Base-by-base conservation (phyloP, 306 rosid species). In the Fragaria vesca region DNA sequence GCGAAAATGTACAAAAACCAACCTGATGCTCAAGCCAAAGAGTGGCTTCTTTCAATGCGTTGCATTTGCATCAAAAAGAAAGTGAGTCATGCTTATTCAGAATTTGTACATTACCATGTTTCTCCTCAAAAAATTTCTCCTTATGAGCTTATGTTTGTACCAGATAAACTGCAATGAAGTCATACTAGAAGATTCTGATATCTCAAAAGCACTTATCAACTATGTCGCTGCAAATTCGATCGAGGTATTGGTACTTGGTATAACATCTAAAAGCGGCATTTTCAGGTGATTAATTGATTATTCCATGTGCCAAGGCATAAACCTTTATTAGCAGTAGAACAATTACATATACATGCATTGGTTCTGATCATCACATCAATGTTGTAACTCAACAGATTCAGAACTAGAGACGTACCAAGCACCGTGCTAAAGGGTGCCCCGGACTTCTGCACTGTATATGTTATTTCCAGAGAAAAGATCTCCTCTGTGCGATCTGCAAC, bases 101-200 rank as follows among this genome's bases (percentile, higher is more conserved):
- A 45, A 15, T 12, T 4, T 21, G 34, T 26, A 60, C 18, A 12
- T 24, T 34, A 60, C 4, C 16, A 26, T 26, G 15, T 60, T 26
- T 60, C 18, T 12, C 66, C 17, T 12, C 18, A 12, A 24, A 24
- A 60, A 4, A 3, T 26, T 60, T 67, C 48, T 8, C 51, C 21
- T 38, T 34, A 40, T 40, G 4, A 36, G 46, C 17, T 40, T 8
- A 43, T 20, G 36, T 40, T 75, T 75, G 58, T 0, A 24, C 78
- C 89, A 92, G 97, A 86, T 92, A 62, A 66, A 65, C 81, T 86
- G 92, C 83, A 84, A 83, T 21, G 96, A 89, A 80, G 69, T 92
- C 62, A 51, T 86, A 67, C 24, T 90, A 63, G 96, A 90, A 60
- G 93, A 83, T 8, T 5, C 21, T 28, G 96, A 92, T 32, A 67